Percentiles rank a stretch among this genome's conserved stretches.
Conservation (phyloP, 805 yeast genomes). For the Blastobotrys peoriensis region DNA sequence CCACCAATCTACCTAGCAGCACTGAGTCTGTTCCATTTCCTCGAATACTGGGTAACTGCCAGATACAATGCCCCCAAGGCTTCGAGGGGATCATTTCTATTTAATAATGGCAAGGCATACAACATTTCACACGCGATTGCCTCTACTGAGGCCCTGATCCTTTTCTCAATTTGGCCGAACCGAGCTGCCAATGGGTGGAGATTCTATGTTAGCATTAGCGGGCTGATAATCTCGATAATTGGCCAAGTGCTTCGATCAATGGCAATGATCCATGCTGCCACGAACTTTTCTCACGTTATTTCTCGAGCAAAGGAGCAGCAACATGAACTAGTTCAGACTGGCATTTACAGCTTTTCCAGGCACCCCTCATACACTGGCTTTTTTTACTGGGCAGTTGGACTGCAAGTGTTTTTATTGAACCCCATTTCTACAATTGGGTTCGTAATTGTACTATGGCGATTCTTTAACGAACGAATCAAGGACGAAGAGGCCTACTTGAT, state of each 20-base stretch:
- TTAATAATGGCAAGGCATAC: conserved; percentile 59
- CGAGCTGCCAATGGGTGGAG: conserved; percentile 1
- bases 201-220: conserved; percentile 33
- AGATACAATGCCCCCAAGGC: conserved; percentile 60
- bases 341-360: conserved; percentile 60
- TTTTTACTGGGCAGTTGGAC: conserved; percentile 89
- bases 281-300: conserved; percentile 78
- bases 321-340: conserved; percentile 67
- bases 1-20: conserved; percentile 46
- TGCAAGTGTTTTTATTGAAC: conserved; percentile 67
- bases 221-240: conserved; percentile 39
- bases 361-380: conserved; percentile 94
- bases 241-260: conserved; percentile 68
- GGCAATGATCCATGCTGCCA: conserved; percentile 86
- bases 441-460: conserved; percentile 51
- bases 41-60: conserved; percentile 81
- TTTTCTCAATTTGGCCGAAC: conserved; percentile 39
- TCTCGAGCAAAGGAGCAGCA: conserved; percentile 44
- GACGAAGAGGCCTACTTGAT: conserved; percentile 63
- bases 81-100: conserved; percentile 61
- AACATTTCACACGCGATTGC: conserved; percentile 52
- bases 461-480: conserved; percentile 61
- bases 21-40: conserved; percentile 62
- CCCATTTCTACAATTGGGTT: conserved; percentile 54
- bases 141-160: conserved; percentile 44